phyloP scores from a whole-genome alignment of 768 basidiomycete species.

The Gymnopilus dilepis region DNA sequence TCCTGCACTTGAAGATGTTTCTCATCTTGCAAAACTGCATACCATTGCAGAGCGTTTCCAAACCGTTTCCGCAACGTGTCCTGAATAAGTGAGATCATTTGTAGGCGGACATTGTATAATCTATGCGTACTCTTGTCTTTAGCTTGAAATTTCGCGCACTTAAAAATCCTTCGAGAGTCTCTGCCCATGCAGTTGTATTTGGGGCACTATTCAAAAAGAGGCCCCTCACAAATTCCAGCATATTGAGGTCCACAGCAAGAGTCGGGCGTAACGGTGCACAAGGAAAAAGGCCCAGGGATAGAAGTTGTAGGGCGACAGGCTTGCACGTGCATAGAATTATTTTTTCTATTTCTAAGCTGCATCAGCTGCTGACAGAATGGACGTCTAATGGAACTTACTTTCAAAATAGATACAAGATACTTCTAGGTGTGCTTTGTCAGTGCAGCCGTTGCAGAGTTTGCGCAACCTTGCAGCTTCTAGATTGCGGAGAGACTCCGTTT shows the following conservation, averaged over 20 bases:
- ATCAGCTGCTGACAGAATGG: no score
- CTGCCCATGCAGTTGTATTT: conserved; percentile 22
- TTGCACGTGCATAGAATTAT: conserved; percentile 16
- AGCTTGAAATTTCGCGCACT: conserved; percentile 26
- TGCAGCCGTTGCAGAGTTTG: conserved; percentile 6
- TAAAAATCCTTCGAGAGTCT: conserved; percentile 32
- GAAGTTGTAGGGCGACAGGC: conserved; percentile 8
- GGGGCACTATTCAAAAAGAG: conserved; percentile 33
- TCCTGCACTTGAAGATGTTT: conserved; percentile 11
- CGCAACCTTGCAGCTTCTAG: background rate
- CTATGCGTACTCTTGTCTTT: conserved; percentile 20
- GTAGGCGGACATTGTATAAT: no score
- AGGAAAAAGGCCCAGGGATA: conserved; percentile 10
- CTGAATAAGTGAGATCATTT: conserved; percentile 16
- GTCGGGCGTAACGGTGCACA: conserved; percentile 33
- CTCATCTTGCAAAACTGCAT: conserved; percentile 14
- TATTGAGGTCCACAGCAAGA: conserved; percentile 36
- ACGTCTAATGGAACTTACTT: conserved; percentile 1
- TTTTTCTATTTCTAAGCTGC: conserved; percentile 9
- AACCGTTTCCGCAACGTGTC: conserved; percentile 28
- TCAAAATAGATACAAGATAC: conserved; percentile 20
- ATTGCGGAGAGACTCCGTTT: conserved; percentile 5
- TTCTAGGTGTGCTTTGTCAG: background rate
- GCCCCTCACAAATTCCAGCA: conserved; percentile 33
- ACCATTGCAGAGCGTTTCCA: conserved; percentile 34